These are phyloP conservation scores for Nitzschia inconspicua DNA, from an alignment of 108 stramenopile genomes.

Conservation along the genomic window DNA sequence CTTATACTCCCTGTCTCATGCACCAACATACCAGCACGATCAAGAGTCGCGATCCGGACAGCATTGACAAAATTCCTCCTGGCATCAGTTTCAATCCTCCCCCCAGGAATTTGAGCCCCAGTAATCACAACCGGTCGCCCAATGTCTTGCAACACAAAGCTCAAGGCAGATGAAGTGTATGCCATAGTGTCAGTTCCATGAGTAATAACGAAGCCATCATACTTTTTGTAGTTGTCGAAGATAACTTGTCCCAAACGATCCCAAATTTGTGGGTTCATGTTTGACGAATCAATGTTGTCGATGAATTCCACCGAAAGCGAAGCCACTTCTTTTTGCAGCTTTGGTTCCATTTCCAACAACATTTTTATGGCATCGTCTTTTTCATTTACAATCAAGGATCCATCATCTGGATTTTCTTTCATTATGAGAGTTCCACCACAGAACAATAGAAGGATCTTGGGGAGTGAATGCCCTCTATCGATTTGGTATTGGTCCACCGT, in stretches of 20 bases:
- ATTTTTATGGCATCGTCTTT: conserved; percentile 17
- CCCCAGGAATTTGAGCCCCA: conserved; percentile 76
- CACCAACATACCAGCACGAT: conserved; percentile 68
- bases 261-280: conserved; percentile 61
- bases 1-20: too few species aligned
- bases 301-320: conserved; percentile 18
- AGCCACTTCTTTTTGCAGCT: conserved; percentile 13
- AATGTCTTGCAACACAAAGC: conserved; percentile 90
- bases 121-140: conserved; percentile 87
- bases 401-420: conserved; percentile 19
- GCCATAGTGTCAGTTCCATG: conserved; percentile 81
- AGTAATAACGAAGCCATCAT: conserved; percentile 88
- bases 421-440: conserved; percentile 27
- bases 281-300: conserved; percentile 53
- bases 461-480: neutral
- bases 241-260: conserved; percentile 53
- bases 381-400: conserved; percentile 18
- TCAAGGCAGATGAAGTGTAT: conserved; percentile 65
- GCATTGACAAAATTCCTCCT: conserved; percentile 84
- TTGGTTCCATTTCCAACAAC: conserved; percentile 22
- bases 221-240: conserved; percentile 52
- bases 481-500: neutral
- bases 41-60: conserved; percentile 57
- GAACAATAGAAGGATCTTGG: conserved; percentile 10
- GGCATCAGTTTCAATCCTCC: conserved; percentile 83